Conservation (phyloP, 192 early-diverging fungal genomes). For the Mycoemilia scoparia region DNA sequence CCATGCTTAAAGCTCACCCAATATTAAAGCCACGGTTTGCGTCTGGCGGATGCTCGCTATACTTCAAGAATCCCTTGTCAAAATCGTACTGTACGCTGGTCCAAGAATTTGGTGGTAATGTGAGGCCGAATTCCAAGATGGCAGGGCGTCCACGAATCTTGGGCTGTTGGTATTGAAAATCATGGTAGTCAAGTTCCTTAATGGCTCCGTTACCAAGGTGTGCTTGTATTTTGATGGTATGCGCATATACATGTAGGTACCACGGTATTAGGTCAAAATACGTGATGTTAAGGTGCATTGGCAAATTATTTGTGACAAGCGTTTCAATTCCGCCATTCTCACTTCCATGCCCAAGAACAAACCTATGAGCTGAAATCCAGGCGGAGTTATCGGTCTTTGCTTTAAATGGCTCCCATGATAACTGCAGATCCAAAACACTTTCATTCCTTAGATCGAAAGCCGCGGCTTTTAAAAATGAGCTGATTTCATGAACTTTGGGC, state of each 20-base stretch:
- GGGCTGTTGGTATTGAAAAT: slow-evolving; percentile 52
- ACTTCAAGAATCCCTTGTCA: slow-evolving; percentile 84
- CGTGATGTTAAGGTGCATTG: slow-evolving; percentile 23
- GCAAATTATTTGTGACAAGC: slow-evolving; percentile 48
- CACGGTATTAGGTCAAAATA: slow-evolving; percentile 77
- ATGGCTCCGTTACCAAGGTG: slow-evolving; percentile 1
- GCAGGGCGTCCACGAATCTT: slow-evolving; percentile 67
- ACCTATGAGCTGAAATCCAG: slow-evolving; percentile 15
- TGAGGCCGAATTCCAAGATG: slow-evolving; percentile 51
- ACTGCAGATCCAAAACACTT: slow-evolving; percentile 2
- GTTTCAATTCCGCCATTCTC: slow-evolving; percentile 68
- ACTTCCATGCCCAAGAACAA: slow-evolving; percentile 52
- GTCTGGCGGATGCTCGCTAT: slow-evolving; percentile 92
- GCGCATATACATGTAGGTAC: slow-evolving; percentile 78
- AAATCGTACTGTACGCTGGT: slow-evolving; percentile 57
- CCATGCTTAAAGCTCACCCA: too few relatives aligned
- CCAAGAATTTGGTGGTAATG: slow-evolving; percentile 48
- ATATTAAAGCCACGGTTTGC: slow-evolving; percentile 91
- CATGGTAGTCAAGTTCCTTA: slow-evolving; percentile 5
- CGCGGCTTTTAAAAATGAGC: not conserved
- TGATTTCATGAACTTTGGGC: not conserved
- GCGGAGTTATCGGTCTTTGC: too few relatives aligned
- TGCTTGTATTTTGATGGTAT: slow-evolving; percentile 50
- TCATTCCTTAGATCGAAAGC: not conserved
- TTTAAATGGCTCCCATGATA: too few relatives aligned